A percentile compares a stretch with the other conserved stretches of the same genome.
Evolutionary conservation across 2,329 filamentous ascomycete genomes (phyloP).

Genomic region (Annulohypoxylon truncatum): DNA sequence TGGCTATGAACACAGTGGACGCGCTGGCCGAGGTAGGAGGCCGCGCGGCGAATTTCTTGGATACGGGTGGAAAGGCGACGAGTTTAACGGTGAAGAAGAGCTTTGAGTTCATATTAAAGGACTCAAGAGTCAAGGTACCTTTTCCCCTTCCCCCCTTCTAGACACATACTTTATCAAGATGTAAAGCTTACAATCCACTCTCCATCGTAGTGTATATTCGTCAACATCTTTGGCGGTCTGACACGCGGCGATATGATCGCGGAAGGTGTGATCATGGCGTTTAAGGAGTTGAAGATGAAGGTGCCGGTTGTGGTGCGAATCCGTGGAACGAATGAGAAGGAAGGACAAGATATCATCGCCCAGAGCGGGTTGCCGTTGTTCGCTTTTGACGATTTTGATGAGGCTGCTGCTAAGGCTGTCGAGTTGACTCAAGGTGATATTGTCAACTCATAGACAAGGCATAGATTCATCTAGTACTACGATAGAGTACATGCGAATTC

Average conservation of each 20-base stretch:
- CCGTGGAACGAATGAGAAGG: constrained; percentile 78
- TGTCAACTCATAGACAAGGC: not conserved
- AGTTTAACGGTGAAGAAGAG: constrained; percentile 81
- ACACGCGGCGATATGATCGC: constrained; percentile 87
- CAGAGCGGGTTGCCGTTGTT: constrained; percentile 75
- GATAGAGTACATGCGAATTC: not conserved
- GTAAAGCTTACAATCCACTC: not conserved
- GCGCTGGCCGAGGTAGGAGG: constrained; percentile 76
- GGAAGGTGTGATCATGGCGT: constrained; percentile 77
- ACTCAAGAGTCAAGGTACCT: constrained; percentile 76
- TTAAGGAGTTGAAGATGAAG: constrained; percentile 72
- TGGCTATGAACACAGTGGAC: constrained; percentile 93
- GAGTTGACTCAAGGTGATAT: constrained; percentile 56
- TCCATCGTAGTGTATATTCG: constrained; percentile 56
- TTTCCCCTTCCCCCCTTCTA: not conserved
- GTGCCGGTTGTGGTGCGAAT: constrained; percentile 82
- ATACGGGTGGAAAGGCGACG: constrained; percentile 90
- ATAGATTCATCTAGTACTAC: not conserved
- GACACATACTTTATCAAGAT: too few relatives aligned
- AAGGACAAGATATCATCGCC: constrained; percentile 75
- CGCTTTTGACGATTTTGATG: constrained; percentile 80
- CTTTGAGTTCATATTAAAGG: constrained; percentile 78
- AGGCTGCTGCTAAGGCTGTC: constrained; percentile 75
- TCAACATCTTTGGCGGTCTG: constrained; percentile 69
- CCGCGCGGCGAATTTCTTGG: constrained; percentile 83